A percentile compares a stretch with the other conserved stretches of the same genome.
These are phyloP conservation scores for Penicillium sumatraense DNA, from an alignment of 2,329 filamentous ascomycete species.

Conservation along the genomic window DNA sequence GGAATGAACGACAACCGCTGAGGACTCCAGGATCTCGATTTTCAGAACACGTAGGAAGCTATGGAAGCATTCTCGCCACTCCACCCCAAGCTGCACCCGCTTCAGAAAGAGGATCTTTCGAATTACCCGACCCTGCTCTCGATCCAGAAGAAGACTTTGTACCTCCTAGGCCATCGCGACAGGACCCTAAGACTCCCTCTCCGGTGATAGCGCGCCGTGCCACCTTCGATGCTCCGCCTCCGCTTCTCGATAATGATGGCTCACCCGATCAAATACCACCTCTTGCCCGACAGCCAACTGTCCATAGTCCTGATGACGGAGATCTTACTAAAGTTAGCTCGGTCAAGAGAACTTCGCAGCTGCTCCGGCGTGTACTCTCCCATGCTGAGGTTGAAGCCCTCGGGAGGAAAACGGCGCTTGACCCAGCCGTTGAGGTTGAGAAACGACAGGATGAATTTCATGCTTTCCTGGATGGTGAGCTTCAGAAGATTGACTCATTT, in stretches of 20 bases:
- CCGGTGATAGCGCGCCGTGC: conserved; percentile 27
- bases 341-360: conserved; percentile 29
- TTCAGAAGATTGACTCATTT: conserved; percentile 90
- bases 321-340: conserved; percentile 33
- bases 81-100: conserved; percentile 46
- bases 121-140: conserved; percentile 66
- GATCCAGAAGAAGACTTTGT: conserved; percentile 43
- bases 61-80: conserved; percentile 67
- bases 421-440: conserved; percentile 68
- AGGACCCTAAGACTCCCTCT: conserved; percentile 28
- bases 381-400: conserved; percentile 43
- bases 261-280: conserved; percentile 12
- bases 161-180: conserved; percentile 22
- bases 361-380: conserved; percentile 48
- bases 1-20: conserved; percentile 43
- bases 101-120: conserved; percentile 55
- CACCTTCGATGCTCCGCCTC: conserved; percentile 11
- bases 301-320: conserved; percentile 20
- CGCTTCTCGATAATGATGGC: conserved; percentile 1
- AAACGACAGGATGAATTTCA: conserved; percentile 84
- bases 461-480: conserved; percentile 77
- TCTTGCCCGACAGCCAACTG: conserved; percentile 7
- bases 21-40: conserved; percentile 40
- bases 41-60: conserved; percentile 51
- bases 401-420: conserved; percentile 56